A percentile compares a stretch with the other conserved stretches of the same genome.
phyloP scores from a whole-genome alignment of 2,329 filamentous ascomycete genomes.

The Calycina herbarum region DNA sequence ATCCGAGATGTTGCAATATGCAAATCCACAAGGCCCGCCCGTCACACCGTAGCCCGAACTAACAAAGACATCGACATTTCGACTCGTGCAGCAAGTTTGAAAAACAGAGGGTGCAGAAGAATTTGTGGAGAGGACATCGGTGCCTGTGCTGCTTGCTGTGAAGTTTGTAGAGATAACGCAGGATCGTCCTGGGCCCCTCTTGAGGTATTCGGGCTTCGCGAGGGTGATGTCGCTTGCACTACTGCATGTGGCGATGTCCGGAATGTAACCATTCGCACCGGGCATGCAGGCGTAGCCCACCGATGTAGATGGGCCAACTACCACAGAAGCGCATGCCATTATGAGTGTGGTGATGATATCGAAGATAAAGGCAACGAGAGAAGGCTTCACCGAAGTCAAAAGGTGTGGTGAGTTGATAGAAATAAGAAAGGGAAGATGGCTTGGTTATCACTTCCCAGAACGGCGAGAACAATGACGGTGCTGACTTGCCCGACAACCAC shows the following conservation, averaged over 20 bases:
- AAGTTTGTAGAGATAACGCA: slow-evolving; percentile 14
- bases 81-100: slow-evolving; percentile 7
- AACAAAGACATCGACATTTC: slow-evolving; percentile 7
- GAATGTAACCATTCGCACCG: slow-evolving; percentile 7
- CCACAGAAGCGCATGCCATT: slow-evolving; percentile 5
- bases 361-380: not conserved
- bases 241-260: slow-evolving; percentile 9
- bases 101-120: slow-evolving; percentile 1
- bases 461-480: not conserved
- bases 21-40: slow-evolving; percentile 11
- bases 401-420: not conserved
- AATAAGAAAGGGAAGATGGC: not conserved
- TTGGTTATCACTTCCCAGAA: not conserved
- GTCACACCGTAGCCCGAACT: slow-evolving; percentile 8
- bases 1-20: slow-evolving; percentile 14
- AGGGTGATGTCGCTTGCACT: slow-evolving; percentile 4
- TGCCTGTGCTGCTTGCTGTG: not conserved
- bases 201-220: slow-evolving; percentile 6
- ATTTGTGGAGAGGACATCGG: slow-evolving; percentile 1
- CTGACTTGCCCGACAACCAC: not conserved
- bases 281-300: slow-evolving; percentile 9
- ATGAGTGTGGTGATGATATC: slow-evolving; percentile 1
- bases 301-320: not conserved
- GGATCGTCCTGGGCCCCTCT: not conserved
- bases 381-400: not conserved